Evolutionary conservation across 371 early-diverging fungal species (phyloP), one percentile per base, ranked within the genome.

Genomic region (Nematocida sp.): DNA sequence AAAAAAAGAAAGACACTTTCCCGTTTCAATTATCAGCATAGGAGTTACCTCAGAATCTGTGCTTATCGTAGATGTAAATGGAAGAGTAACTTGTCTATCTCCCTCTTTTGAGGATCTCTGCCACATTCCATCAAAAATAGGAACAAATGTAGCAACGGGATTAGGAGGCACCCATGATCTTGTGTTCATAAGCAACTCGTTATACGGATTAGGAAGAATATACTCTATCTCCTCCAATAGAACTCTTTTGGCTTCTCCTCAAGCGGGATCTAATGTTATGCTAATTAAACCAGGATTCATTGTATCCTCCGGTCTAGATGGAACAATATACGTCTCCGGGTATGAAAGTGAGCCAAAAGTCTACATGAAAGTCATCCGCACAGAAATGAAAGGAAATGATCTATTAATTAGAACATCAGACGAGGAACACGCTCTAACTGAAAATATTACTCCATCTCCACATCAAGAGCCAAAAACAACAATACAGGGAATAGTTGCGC

Each of bases 171-270:
- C 66, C 11, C 75, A 38, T 20, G 63, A 61, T 35, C 53, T 63
- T 18, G 18, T 71, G 32, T 71, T 71, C 47, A 61, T 71, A 4
- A 71, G 75, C 42, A 71, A 71, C 61, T 71, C 75, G 9, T 49
- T 71, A 35, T 71, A 71, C 64, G 75, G 75, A 23, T 20, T 71
- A 38, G 75, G 75, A 28, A 16, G 75, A 16, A 51, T 71, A 7
- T 61, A 35, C 36, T 60, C 48, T 20, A 42, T 42, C 9, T 9
- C 23, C 28, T 16, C 61, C 9, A 49, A 61, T 23, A 39, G 51
- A 23, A 51, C 35, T 4, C 64, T 71, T 23, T 30, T 71, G n/a
- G 57, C 47, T 11, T 60, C 75, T 5, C 75, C 75, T 18, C 75
- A 71, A 7, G 75, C 75, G n/a, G 28, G 63, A 36, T 63, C 75